These are phyloP conservation scores for Albifimbria verrucaria DNA, from an alignment of 2,329 filamentous ascomycete genomes.

Conservation along the genomic window DNA sequence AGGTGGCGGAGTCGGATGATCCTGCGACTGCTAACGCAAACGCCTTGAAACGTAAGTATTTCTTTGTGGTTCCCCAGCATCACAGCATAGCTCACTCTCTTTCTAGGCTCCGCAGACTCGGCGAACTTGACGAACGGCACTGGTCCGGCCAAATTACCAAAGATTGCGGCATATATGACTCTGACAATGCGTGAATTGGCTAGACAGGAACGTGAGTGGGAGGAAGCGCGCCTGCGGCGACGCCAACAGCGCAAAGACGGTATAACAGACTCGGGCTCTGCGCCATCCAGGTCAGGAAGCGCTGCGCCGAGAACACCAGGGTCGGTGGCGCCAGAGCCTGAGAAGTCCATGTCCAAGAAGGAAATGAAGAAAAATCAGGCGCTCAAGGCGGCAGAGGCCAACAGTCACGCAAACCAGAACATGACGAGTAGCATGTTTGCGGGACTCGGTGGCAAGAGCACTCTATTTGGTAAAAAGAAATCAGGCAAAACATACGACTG, in stretches of 20 bases:
- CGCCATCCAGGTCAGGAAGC: conserved; percentile 51
- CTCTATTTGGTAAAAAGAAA: conserved; percentile 56
- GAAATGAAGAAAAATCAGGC: conserved; percentile 72
- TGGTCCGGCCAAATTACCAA: conserved; percentile 43
- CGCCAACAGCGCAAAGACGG: conserved; percentile 62
- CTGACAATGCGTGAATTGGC: conserved; percentile 59
- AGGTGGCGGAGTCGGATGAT: conserved; percentile 35
- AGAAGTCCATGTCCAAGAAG: conserved; percentile 81
- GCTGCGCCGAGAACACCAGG: conserved; percentile 60
- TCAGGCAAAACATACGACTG: conserved; percentile 68
- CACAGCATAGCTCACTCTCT: conserved; percentile 11
- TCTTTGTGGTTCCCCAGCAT: neutral
- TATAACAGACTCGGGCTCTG: conserved; percentile 45
- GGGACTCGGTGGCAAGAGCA: conserved; percentile 60
- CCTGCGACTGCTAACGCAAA: conserved; percentile 52
- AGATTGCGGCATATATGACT: conserved; percentile 48
- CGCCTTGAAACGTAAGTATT: conserved; percentile 56
- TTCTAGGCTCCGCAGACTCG: conserved; percentile 38
- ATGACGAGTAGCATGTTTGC: conserved; percentile 73
- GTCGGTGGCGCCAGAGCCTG: conserved; percentile 58
- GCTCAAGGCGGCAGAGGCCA: conserved; percentile 74
- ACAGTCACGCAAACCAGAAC: conserved; percentile 79
- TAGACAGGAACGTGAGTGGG: conserved; percentile 64
- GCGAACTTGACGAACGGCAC: conserved; percentile 33
- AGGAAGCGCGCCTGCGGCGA: conserved; percentile 68